These are phyloP conservation scores for Colletotrichum sp. DNA, from an alignment of 2,329 filamentous ascomycete species.

Conservation along the genomic window DNA sequence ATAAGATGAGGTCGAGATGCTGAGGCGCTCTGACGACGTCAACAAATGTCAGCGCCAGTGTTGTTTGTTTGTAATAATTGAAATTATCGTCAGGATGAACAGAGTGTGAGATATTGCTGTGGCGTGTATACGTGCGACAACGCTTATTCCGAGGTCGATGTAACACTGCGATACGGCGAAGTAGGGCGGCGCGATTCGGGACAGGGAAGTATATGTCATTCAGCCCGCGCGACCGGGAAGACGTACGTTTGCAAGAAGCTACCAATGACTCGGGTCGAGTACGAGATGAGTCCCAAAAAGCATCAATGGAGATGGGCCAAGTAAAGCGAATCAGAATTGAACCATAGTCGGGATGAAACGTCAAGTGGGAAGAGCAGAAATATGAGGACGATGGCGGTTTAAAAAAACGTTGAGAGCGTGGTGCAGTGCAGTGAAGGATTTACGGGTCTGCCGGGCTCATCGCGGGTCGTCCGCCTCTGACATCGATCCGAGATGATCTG, in stretches of 20 bases:
- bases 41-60: background rate
- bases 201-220: background rate
- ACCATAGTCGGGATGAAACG: background rate
- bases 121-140: background rate
- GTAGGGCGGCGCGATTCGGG: background rate
- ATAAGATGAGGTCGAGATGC: background rate
- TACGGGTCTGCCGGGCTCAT: background rate
- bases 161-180: background rate
- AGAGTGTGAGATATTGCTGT: background rate
- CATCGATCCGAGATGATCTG: background rate
- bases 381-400: background rate
- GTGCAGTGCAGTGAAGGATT: background rate
- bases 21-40: background rate
- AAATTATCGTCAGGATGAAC: background rate
- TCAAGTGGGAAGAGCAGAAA: background rate
- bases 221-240: background rate
- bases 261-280: slow-evolving; percentile 2
- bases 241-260: background rate
- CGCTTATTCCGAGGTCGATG: background rate
- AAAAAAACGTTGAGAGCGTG: background rate
- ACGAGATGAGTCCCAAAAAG: background rate
- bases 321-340: background rate
- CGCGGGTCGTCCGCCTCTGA: background rate
- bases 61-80: background rate
- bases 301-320: background rate